Percentiles rank a stretch among this genome's conserved stretches.
Conservation (phyloP, 2,329 filamentous ascomycete species). For the Fusarium duplospermum region DNA sequence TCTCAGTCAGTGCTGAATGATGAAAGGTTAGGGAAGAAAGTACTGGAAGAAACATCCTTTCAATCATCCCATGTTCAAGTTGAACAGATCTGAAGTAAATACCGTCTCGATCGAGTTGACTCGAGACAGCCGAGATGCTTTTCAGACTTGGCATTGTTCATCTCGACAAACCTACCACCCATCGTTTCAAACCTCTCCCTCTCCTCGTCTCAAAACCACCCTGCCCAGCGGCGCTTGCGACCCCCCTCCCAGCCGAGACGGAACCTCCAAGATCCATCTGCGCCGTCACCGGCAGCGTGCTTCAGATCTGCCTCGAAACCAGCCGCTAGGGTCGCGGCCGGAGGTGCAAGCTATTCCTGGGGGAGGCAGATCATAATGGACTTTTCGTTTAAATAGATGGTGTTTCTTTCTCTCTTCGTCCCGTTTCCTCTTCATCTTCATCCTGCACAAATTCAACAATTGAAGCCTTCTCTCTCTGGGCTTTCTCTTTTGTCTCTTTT, state of each 20-base stretch:
- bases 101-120: neutral
- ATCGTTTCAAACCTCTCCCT: slow-evolving; percentile 26
- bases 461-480: slow-evolving; percentile 41
- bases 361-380: neutral
- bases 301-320: slow-evolving; percentile 43
- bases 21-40: neutral
- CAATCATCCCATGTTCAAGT: neutral
- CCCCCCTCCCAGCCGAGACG: slow-evolving; percentile 33
- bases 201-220: slow-evolving; percentile 25
- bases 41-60: neutral
- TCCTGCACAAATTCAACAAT: slow-evolving; percentile 34
- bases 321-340: slow-evolving; percentile 15
- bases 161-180: slow-evolving; percentile 23
- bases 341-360: neutral
- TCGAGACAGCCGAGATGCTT: neutral
- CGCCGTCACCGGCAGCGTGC: slow-evolving; percentile 24
- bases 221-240: slow-evolving; percentile 9
- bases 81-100: neutral
- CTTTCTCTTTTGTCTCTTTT: slow-evolving; percentile 44
- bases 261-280: slow-evolving; percentile 36
- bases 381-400: slow-evolving; percentile 56
- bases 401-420: slow-evolving; percentile 44
- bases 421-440: slow-evolving; percentile 32
- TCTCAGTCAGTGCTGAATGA: neutral
- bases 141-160: slow-evolving; percentile 6